Conservation (phyloP, 2,329 filamentous ascomycete species). For the Monosporascus sp. region DNA sequence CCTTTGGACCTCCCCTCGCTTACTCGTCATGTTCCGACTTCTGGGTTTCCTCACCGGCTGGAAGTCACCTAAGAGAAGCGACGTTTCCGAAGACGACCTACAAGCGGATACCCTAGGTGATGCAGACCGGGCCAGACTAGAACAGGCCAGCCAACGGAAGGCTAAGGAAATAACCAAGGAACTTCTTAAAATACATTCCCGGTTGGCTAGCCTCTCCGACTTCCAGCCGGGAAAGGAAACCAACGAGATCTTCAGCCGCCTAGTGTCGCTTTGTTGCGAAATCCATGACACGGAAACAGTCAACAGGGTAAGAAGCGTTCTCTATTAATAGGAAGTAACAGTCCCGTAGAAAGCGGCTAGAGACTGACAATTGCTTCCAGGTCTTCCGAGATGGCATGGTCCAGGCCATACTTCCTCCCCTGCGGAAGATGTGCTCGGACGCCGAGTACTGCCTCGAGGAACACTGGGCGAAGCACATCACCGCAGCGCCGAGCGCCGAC, state of each 20-base stretch:
- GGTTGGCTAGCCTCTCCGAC: not conserved
- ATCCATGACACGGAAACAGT: not conserved
- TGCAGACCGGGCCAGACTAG: too few species aligned
- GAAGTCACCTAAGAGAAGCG: too few species aligned
- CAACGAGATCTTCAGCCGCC: not conserved
- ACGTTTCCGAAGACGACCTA: too few species aligned
- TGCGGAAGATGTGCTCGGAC: slow-evolving; percentile 37
- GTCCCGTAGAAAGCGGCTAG: not conserved
- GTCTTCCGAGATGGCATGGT: slow-evolving; percentile 29
- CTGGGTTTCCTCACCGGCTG: too few species aligned
- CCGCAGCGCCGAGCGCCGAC: slow-evolving; percentile 4
- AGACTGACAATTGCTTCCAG: slow-evolving; percentile 12
- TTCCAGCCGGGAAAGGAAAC: not conserved
- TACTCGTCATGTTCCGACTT: too few species aligned
- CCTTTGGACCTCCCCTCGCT: too few species aligned
- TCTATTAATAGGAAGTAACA: not conserved
- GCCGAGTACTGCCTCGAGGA: slow-evolving; percentile 42
- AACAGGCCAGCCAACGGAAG: not conserved
- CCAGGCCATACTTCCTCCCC: slow-evolving; percentile 26
- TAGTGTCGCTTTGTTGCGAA: not conserved
- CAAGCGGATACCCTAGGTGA: too few species aligned
- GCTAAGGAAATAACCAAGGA: not conserved
- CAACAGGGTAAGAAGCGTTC: not conserved
- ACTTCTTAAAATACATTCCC: not conserved
- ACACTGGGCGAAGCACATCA: slow-evolving; percentile 37